Conservation (phyloP, 2,329 filamentous ascomycete genomes). For the Scortechinia acanthostroma region DNA sequence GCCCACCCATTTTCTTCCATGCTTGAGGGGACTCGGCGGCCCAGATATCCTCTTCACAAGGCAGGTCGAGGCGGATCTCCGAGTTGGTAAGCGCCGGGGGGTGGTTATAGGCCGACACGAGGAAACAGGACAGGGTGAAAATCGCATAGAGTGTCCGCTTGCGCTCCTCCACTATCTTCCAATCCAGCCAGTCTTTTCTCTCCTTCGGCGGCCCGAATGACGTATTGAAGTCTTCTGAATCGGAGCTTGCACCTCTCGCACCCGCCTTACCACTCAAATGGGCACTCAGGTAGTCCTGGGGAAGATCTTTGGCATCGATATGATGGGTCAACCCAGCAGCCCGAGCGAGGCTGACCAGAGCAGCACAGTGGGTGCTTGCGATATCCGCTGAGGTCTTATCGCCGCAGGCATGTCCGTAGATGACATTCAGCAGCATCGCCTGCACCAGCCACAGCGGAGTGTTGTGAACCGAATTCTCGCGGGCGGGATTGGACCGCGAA, state of each 20-base stretch:
- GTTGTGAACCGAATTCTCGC: constrained; percentile 59
- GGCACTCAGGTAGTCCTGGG: constrained; percentile 19
- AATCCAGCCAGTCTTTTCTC: constrained; percentile 75
- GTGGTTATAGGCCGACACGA: constrained; percentile 90
- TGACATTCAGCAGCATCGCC: constrained; percentile 90
- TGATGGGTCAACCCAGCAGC: constrained; percentile 61
- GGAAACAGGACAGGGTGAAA: constrained; percentile 82
- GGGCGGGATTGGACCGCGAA: constrained; percentile 35
- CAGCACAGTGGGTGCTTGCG: constrained; percentile 83
- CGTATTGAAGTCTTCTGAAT: constrained; percentile 34
- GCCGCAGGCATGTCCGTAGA: constrained; percentile 90
- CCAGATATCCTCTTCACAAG: constrained; percentile 89
- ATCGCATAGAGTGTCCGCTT: constrained; percentile 89
- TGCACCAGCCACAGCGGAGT: constrained; percentile 89
- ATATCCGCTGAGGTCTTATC: constrained; percentile 88
- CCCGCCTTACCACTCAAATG: too few relatives aligned
- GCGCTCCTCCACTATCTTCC: constrained; percentile 82
- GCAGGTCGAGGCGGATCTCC: constrained; percentile 80
- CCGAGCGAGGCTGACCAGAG: constrained; percentile 81
- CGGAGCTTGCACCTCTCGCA: constrained; percentile 14
- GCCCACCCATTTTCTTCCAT: constrained; percentile 73
- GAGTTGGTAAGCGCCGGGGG: constrained; percentile 87
- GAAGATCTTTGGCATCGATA: not conserved
- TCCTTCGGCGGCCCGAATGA: constrained; percentile 40
- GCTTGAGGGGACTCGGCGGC: constrained; percentile 74